Evolutionary conservation across 306 rosid genomes (phyloP).

Genomic region (Pachyrhizus erosus): DNA sequence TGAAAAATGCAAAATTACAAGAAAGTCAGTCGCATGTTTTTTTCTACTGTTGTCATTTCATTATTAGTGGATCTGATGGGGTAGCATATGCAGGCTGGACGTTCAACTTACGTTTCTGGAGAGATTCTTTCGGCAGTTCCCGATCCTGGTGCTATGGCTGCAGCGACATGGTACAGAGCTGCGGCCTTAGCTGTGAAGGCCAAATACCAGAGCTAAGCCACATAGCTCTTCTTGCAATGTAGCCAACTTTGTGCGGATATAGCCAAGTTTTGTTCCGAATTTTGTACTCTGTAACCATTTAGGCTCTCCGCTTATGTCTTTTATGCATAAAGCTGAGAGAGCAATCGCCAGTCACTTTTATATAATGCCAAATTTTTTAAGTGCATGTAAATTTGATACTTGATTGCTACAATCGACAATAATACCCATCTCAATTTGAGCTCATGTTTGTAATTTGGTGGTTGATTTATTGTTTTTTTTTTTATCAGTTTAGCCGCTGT

Average conservation of each 20-base stretch:
- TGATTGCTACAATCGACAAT: conserved; percentile 42
- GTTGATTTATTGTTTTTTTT: background rate
- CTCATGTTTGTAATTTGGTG: conserved; percentile 22
- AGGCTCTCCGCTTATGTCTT: conserved; percentile 80
- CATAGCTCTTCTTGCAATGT: conserved; percentile 28
- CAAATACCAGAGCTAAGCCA: conserved; percentile 48
- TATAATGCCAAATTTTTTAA: conserved; percentile 36
- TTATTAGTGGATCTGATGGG: conserved; percentile 39
- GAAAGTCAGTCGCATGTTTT: background rate
- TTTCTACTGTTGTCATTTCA: background rate
- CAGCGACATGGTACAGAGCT: conserved; percentile 87
- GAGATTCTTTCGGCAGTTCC: conserved; percentile 79
- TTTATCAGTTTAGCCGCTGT: too few relatives aligned
- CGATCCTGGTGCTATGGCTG: conserved; percentile 99
- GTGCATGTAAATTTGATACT: conserved; percentile 50
- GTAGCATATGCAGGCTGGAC: conserved; percentile 77
- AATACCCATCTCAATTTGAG: conserved; percentile 36
- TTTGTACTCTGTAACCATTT: conserved; percentile 46
- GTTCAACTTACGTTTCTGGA: conserved; percentile 70
- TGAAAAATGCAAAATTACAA: background rate
- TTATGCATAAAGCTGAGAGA: conserved; percentile 75
- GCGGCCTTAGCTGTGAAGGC: conserved; percentile 75
- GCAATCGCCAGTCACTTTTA: conserved; percentile 39
- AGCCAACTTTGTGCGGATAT: conserved; percentile 61
- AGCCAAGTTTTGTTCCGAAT: conserved; percentile 53